Percentiles rank a stretch among this genome's conserved stretches.
phyloP scores from a whole-genome alignment of 768 basidiomycete genomes.

The Lactarius evosmus region DNA sequence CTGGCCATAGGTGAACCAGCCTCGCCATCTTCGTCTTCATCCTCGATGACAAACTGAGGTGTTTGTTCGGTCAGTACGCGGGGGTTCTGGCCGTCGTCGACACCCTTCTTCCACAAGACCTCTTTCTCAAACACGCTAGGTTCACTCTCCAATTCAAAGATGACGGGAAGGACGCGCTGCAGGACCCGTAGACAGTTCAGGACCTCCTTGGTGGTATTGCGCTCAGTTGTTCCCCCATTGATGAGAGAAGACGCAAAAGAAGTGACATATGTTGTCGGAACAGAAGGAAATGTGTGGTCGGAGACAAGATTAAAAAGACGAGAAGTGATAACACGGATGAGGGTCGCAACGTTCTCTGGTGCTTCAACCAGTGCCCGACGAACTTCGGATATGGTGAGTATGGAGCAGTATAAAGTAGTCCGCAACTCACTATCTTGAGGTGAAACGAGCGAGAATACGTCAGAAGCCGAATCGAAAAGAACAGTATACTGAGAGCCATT shows the following conservation, averaged over 20 bases:
- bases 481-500: conserved; percentile 58
- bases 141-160: conserved; percentile 78
- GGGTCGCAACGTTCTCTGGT: conserved; percentile 82
- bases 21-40: conserved; percentile 61
- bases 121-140: conserved; percentile 71
- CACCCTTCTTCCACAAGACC: conserved; percentile 68
- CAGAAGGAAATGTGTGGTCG: conserved; percentile 75
- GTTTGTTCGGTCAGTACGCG: conserved; percentile 28
- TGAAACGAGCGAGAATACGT: conserved; percentile 72
- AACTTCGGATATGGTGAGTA: conserved; percentile 45
- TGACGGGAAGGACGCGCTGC: conserved; percentile 83
- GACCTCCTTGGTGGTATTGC: conserved; percentile 78
- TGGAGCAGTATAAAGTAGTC: not conserved
- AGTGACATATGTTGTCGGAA: conserved; percentile 52
- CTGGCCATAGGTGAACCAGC: conserved; percentile 20
- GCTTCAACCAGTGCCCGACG: conserved; percentile 76
- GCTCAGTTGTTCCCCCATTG: conserved; percentile 50
- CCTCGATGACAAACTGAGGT: conserved; percentile 87
- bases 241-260: conserved; percentile 71
- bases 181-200: conserved; percentile 91
- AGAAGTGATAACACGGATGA: conserved; percentile 65
- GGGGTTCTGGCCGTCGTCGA: conserved; percentile 37
- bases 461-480: conserved; percentile 85
- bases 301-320: conserved; percentile 72
- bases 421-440: conserved; percentile 7